Percentiles rank a stretch among this genome's conserved stretches.
phyloP scores from a whole-genome alignment of 2,329 filamentous ascomycete genomes.

The Tympanopsis confertula region DNA sequence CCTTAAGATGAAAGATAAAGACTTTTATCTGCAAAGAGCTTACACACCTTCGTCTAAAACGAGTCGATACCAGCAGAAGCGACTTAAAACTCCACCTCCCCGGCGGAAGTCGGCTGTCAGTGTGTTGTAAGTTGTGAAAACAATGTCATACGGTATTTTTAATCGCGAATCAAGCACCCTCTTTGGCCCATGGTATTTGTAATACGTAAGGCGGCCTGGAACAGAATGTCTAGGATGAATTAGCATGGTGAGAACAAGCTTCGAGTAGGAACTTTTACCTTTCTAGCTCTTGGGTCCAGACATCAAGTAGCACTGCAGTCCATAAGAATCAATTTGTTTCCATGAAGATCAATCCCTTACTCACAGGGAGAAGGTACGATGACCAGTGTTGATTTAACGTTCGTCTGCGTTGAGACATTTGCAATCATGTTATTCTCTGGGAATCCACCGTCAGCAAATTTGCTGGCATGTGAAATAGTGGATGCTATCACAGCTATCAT shows the following conservation, averaged over 20 bases:
- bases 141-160: constrained; percentile 5
- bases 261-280: constrained; percentile 4
- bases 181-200: constrained; percentile 8
- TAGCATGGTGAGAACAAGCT: too few relatives aligned
- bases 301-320: constrained; percentile 6
- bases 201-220: constrained; percentile 5
- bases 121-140: constrained; percentile 10
- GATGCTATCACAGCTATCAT: constrained; percentile 9
- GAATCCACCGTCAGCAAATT: background rate
- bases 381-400: constrained; percentile 5
- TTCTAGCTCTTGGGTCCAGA: constrained; percentile 7
- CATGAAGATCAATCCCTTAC: too few relatives aligned
- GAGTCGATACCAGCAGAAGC: constrained; percentile 7
- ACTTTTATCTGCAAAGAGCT: too few relatives aligned
- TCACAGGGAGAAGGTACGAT: constrained; percentile 6
- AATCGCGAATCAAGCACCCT: constrained; percentile 4
- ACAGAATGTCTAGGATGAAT: constrained; percentile 5
- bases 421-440: background rate
- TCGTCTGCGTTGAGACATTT: background rate
- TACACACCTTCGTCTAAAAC: constrained; percentile 13
- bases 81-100: constrained; percentile 5
- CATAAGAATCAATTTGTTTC: too few relatives aligned
- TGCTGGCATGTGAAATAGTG: background rate
- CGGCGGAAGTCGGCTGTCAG: constrained; percentile 7
- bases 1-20: too few relatives aligned